A percentile compares a stretch with the other conserved stretches of the same genome.
Conservation (phyloP, 2,329 filamentous ascomycete species). For the Ophiostoma montium region DNA sequence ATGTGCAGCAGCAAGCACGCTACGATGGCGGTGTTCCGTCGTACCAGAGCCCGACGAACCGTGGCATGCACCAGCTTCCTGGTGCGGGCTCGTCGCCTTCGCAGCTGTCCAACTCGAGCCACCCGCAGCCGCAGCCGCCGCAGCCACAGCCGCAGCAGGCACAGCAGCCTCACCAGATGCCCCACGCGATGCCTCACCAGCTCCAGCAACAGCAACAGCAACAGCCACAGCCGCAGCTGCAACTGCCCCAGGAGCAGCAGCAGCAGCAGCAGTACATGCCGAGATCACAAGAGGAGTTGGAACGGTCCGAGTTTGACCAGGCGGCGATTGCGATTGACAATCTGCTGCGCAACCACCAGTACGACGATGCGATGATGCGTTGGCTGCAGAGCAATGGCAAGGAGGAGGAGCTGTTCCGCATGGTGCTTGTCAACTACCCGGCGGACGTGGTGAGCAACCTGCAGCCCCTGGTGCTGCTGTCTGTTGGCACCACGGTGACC, state of each 20-base stretch:
- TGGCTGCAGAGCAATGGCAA: slow-evolving; percentile 48
- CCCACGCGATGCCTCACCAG: slow-evolving; percentile 4
- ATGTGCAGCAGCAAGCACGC: slow-evolving; percentile 6
- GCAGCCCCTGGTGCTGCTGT: slow-evolving; percentile 47
- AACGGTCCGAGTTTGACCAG: slow-evolving; percentile 40
- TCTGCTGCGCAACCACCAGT: slow-evolving; percentile 45
- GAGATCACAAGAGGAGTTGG: slow-evolving; percentile 26
- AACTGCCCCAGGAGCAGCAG: slow-evolving; percentile 3
- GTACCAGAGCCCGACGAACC: slow-evolving; percentile 8
- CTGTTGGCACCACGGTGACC: slow-evolving; percentile 49
- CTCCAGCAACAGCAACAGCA: slow-evolving; percentile 8
- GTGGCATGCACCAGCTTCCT: slow-evolving; percentile 6
- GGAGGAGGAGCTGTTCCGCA: slow-evolving; percentile 48
- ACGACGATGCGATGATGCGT: slow-evolving; percentile 48
- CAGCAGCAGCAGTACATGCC: slow-evolving; percentile 20
- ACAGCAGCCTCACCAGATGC: slow-evolving; percentile 2
- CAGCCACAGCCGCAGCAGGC: slow-evolving; percentile 16
- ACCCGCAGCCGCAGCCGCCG: slow-evolving; percentile 3
- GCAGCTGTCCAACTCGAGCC: slow-evolving; percentile 15
- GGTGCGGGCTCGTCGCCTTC: slow-evolving; percentile 9
- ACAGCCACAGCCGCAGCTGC: slow-evolving; percentile 6
- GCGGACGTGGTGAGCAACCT: slow-evolving; percentile 40
- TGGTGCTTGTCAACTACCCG: slow-evolving; percentile 36
- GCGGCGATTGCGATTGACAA: slow-evolving; percentile 45
- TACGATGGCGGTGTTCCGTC: slow-evolving; percentile 3